These are phyloP conservation scores for Wallacemonas sp. DNA, from an alignment of 208 protist genomes.

Conservation along the genomic window DNA sequence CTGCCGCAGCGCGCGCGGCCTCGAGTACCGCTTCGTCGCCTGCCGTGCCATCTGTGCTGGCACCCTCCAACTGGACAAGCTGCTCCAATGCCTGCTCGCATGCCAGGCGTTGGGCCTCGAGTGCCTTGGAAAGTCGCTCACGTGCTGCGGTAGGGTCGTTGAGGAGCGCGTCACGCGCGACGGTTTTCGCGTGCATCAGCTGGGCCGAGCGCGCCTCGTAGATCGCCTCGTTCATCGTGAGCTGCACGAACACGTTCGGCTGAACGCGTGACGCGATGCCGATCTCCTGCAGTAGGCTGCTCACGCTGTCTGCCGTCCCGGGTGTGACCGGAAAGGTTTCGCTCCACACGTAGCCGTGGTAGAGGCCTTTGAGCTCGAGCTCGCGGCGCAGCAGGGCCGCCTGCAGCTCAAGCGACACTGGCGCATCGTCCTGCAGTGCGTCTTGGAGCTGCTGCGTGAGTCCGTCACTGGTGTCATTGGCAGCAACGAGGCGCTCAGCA, in stretches of 20 bases:
- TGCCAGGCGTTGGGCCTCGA: conserved; percentile 21
- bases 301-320: conserved; percentile 22
- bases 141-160: conserved; percentile 7
- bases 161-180: conserved; percentile 7
- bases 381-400: conserved; percentile 47
- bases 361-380: conserved; percentile 29
- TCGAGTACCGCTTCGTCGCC: conserved; percentile 41
- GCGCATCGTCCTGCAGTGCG: conserved; percentile 25
- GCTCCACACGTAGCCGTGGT: conserved; percentile 85
- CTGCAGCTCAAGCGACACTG: conserved; percentile 58
- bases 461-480: not conserved
- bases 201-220: conserved; percentile 27
- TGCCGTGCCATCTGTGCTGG: conserved; percentile 13
- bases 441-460: conserved; percentile 38
- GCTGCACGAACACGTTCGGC: conserved; percentile 61
- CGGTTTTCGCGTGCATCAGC: not conserved
- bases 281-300: conserved; percentile 37
- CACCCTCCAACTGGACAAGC: conserved; percentile 30
- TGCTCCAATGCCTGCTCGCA: conserved; percentile 33
- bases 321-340: conserved; percentile 39
- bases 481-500: conserved; percentile 26
- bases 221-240: conserved; percentile 41
- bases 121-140: conserved; percentile 10
- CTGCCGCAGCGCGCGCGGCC: conserved; percentile 31
- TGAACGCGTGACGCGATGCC: conserved; percentile 12